Evolutionary conservation across 495 filamentous ascomycete genomes (phyloP).

Genomic region (Hypoxylon lienhwacheense): DNA sequence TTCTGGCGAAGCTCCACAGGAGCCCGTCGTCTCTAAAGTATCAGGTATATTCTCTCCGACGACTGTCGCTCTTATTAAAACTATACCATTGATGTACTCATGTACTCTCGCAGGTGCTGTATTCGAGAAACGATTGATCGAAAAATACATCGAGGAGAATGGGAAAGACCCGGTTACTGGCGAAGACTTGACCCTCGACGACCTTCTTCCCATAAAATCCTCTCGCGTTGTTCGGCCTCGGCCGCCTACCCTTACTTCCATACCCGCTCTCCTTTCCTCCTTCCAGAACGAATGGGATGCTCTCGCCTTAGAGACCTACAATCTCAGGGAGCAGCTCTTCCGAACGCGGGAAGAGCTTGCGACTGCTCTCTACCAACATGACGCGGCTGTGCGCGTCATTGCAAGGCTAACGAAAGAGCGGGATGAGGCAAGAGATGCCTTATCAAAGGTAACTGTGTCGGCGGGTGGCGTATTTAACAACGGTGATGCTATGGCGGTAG

Average conservation of each 20-base stretch:
- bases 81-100: slow-evolving; percentile 34
- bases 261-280: slow-evolving; percentile 91
- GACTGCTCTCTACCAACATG: slow-evolving; percentile 91
- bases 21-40: slow-evolving; percentile 91
- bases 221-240: slow-evolving; percentile 80
- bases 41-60: slow-evolving; percentile 64
- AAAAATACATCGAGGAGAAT: slow-evolving; percentile 91
- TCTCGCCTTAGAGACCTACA: slow-evolving; percentile 84
- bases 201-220: slow-evolving; percentile 84
- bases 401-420: slow-evolving; percentile 83
- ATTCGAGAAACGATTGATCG: slow-evolving; percentile 92
- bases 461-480: slow-evolving; percentile 56
- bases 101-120: slow-evolving; percentile 70
- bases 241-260: slow-evolving; percentile 93
- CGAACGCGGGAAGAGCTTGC: slow-evolving; percentile 92
- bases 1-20: slow-evolving; percentile 94
- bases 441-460: slow-evolving; percentile 78
- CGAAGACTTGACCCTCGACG: slow-evolving; percentile 82
- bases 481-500: slow-evolving; percentile 90
- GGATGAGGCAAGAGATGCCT: slow-evolving; percentile 90
- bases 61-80: neutral
- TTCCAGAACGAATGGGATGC: slow-evolving; percentile 99
- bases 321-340: slow-evolving; percentile 80
- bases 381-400: slow-evolving; percentile 92
- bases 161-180: slow-evolving; percentile 91